Base-by-base conservation (phyloP, 805 yeast species). In the Scheffersomyces amazonensis region DNA sequence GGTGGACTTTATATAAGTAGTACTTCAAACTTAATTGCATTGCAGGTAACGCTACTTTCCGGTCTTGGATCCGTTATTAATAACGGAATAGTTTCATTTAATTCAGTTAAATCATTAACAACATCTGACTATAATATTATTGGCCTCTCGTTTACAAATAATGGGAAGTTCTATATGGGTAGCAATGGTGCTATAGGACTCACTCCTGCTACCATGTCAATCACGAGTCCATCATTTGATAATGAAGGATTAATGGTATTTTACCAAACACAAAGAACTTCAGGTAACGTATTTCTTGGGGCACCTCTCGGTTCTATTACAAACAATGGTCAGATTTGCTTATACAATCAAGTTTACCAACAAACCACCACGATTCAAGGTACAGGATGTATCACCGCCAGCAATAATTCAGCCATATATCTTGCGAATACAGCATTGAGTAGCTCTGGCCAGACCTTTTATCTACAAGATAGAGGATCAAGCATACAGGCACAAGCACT, bases 271-370 rank as follows among this genome's bases (percentile, higher is more conserved):
- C 8, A 39, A 12, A 41, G 49, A 40, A 36, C 36, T 20, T 18
- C 40, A 11, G 49, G 46, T 18, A 30, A 30, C 20, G 53, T 44
- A n/a, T 30, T 34, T 13, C 40, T 53, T 29, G 15, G 39, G 15
- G 25, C 35, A 16, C 29, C 28, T 4, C 27, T 24, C 15, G 42
- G 46, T 5, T 29, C 43, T 15, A 50, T 58, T 21, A 47, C 43
- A 20, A 60, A 60, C 34, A 35, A 46, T 24, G 65, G 65, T 39
- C 46, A 50, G 16, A 57, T 60, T 35, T 60, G 65, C 44, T 47
- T 60, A 38, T 40, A 44, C 22, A 51, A 55, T 33, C 41, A 44
- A 32, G 45, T 36, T 15, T 60, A 51, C 37, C 37, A 42, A 8
- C 62, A 54, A 44, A 42, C 53, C 10, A 48, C 56, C 13, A 36